Conservation (phyloP, 2,329 filamentous ascomycete genomes). For the Apiospora koreana region DNA sequence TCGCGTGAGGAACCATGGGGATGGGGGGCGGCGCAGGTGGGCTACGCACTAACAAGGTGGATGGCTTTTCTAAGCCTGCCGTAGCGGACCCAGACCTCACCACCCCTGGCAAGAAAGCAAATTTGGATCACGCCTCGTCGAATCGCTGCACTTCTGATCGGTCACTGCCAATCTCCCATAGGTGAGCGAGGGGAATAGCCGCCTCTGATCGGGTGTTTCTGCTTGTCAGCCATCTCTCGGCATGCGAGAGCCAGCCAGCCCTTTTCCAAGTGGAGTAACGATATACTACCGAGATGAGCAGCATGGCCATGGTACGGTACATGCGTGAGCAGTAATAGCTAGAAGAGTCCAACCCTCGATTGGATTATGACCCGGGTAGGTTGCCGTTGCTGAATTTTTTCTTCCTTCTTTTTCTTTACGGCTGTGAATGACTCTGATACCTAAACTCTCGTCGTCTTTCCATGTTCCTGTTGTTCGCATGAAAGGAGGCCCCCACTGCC, state of each 20-base stretch:
- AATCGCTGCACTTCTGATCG: neutral
- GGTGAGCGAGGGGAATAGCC: neutral
- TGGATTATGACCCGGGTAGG: neutral
- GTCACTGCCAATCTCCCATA: neutral
- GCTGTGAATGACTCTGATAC: neutral
- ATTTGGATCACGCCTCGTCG: slow-evolving; percentile 6
- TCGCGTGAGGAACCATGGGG: neutral
- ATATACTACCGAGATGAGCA: slow-evolving; percentile 6
- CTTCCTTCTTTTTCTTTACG: neutral
- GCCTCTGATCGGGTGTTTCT: slow-evolving; percentile 8
- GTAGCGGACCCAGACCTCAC: neutral
- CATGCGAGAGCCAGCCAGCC: neutral
- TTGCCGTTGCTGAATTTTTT: neutral
- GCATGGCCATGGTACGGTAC: neutral
- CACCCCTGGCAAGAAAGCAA: neutral
- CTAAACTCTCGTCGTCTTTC: neutral
- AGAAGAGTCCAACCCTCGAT: neutral
- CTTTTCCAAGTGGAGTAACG: neutral
- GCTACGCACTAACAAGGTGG: neutral
- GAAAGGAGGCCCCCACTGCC: slow-evolving; percentile 11
- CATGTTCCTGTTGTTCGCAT: neutral
- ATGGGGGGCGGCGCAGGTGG: neutral
- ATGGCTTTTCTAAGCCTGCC: neutral
- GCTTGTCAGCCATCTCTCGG: neutral
- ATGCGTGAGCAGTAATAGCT: neutral